These are phyloP conservation scores for Fusarium staphyleae DNA, from an alignment of 2,329 filamentous ascomycete species.

Conservation along the genomic window DNA sequence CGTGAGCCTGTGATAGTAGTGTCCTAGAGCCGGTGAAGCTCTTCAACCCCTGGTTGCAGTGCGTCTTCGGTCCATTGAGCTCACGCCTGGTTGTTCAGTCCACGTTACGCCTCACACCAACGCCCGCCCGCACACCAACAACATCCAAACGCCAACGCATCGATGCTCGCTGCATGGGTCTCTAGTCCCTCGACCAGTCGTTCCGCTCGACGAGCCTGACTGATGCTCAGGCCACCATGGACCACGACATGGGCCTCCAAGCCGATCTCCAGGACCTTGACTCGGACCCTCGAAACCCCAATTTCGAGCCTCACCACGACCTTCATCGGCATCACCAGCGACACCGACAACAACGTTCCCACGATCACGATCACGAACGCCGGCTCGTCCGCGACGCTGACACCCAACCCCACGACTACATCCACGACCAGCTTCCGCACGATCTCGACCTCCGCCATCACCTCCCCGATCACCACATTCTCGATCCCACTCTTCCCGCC, in stretches of 20 bases:
- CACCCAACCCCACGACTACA: constrained; percentile 25
- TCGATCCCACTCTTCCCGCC: constrained; percentile 33
- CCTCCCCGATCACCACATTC: constrained; percentile 21
- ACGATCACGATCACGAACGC: constrained; percentile 42
- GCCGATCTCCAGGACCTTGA: constrained; percentile 38
- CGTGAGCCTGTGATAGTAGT: constrained; percentile 30
- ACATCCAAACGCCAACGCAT: constrained; percentile 52
- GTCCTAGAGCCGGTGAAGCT: constrained; percentile 17
- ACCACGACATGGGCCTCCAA: constrained; percentile 48
- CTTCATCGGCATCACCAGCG: constrained; percentile 42
- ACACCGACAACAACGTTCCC: constrained; percentile 41
- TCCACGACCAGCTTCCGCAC: constrained; percentile 38
- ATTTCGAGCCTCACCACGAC: constrained; percentile 37
- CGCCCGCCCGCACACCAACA: constrained; percentile 49
- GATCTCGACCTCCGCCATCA: constrained; percentile 18
- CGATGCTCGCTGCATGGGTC: constrained; percentile 56
- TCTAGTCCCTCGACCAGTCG: constrained; percentile 52
- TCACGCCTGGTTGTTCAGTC: constrained; percentile 28
- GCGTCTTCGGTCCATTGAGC: constrained; percentile 19
- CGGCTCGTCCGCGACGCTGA: constrained; percentile 31
- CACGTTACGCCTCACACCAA: constrained; percentile 33
- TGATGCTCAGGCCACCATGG: constrained; percentile 58
- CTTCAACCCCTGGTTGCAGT: constrained; percentile 25
- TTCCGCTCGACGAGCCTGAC: constrained; percentile 52
- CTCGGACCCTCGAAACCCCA: constrained; percentile 31